Conservation (phyloP, 2,329 filamentous ascomycete species). For the Neofusicoccum kwambonambiense region DNA sequence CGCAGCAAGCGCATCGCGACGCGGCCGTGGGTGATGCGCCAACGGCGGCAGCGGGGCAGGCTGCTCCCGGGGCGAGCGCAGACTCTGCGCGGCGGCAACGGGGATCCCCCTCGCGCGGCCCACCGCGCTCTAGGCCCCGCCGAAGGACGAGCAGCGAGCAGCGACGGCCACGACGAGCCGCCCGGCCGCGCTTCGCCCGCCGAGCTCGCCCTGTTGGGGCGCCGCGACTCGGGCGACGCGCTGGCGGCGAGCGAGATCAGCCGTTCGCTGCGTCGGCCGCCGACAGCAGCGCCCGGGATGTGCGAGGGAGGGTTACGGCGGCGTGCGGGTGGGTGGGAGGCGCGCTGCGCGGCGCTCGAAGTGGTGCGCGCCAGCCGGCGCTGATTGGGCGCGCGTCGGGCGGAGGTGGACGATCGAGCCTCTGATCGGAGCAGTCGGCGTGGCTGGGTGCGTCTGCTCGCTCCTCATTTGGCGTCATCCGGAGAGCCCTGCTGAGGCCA, state of each 20-base stretch:
- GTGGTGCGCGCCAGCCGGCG: neutral
- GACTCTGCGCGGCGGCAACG: neutral
- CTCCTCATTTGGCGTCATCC: slow-evolving; percentile 10
- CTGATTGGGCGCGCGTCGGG: slow-evolving; percentile 9
- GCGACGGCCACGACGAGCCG: neutral
- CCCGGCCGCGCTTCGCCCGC: neutral
- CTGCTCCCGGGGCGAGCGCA: slow-evolving; percentile 4
- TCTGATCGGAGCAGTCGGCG: slow-evolving; percentile 10
- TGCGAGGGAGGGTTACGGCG: neutral
- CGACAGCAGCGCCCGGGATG: neutral
- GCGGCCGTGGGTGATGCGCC: slow-evolving; percentile 9
- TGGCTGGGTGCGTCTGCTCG: slow-evolving; percentile 14
- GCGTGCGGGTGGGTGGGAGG: neutral
- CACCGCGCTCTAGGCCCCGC: slow-evolving; percentile 8
- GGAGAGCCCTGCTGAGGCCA: slow-evolving; percentile 2
- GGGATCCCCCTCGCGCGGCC: slow-evolving; percentile 3
- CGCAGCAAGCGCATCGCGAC: slow-evolving; percentile 5
- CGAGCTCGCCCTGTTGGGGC: neutral
- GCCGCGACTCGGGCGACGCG: neutral
- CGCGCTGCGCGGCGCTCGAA: slow-evolving; percentile 9
- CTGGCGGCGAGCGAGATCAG: neutral
- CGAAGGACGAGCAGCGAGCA: neutral
- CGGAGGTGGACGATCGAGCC: slow-evolving; percentile 10
- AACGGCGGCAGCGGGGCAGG: slow-evolving; percentile 12
- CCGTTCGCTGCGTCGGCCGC: neutral